Evolutionary conservation across 257 asterid genomes (phyloP).

Genomic region (Avicennia marina): DNA sequence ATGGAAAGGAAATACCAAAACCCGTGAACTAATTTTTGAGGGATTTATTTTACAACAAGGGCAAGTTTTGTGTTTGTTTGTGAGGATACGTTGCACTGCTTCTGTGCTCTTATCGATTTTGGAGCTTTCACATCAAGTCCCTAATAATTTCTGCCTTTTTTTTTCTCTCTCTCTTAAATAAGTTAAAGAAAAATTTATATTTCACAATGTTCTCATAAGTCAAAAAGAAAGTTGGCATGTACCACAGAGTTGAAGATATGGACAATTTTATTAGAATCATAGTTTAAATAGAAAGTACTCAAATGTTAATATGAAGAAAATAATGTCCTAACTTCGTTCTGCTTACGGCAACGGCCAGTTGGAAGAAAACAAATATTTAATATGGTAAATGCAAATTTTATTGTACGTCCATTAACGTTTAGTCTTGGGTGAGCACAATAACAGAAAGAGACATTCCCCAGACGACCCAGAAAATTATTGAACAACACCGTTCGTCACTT

Average conservation of each 20-base stretch:
- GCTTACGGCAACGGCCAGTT: conserved; percentile 37
- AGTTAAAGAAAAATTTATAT: too few relatives aligned
- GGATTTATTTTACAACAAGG: not conserved
- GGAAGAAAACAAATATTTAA: not conserved
- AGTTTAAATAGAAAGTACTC: not conserved
- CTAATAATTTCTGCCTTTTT: too few relatives aligned
- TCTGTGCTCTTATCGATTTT: not conserved
- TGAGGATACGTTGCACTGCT: not conserved
- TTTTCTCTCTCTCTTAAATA: too few relatives aligned
- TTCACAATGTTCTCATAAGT: too few relatives aligned
- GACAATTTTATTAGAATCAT: not conserved
- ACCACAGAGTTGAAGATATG: not conserved
- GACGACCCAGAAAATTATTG: too few relatives aligned
- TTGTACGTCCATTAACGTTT: too few relatives aligned
- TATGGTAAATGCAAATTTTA: too few relatives aligned
- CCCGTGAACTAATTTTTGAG: conserved; percentile 37
- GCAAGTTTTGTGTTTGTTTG: not conserved
- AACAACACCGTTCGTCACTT: too few relatives aligned
- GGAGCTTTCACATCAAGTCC: too few relatives aligned
- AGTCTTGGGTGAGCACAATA: too few relatives aligned
- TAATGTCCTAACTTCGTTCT: conserved; percentile 31
- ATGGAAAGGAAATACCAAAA: conserved; percentile 5
- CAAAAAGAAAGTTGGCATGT: too few relatives aligned
- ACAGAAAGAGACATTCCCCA: too few relatives aligned
- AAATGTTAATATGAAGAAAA: not conserved